Evolutionary conservation across 768 basidiomycete species (phyloP).

Genomic region (Suillus fuscotomentosus): DNA sequence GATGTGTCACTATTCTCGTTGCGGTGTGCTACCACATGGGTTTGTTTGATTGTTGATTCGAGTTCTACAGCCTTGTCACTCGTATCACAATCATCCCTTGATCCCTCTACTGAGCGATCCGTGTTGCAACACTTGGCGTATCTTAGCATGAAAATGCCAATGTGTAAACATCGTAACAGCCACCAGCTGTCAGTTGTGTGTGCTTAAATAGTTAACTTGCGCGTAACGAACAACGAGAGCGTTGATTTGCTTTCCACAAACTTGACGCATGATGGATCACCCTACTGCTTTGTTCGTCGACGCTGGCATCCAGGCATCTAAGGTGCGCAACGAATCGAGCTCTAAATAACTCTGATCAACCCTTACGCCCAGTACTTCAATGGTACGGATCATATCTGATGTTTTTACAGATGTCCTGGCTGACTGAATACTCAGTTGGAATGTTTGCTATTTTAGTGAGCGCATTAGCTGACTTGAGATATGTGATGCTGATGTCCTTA

Average conservation of each 20-base stretch:
- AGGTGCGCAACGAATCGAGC: not conserved
- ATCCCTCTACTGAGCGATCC: not conserved
- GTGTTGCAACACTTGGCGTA: not conserved
- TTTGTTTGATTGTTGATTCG: not conserved
- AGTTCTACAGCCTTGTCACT: not conserved
- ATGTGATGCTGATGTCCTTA: not conserved
- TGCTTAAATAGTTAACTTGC: not conserved
- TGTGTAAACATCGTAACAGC: not conserved
- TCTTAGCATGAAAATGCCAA: not conserved
- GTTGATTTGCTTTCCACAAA: not conserved
- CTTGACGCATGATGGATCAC: not conserved
- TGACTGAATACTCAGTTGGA: not conserved
- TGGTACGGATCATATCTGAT: not conserved
- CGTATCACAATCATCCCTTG: not conserved
- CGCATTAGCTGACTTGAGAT: not conserved
- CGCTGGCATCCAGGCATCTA: not conserved
- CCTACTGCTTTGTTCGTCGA: not conserved
- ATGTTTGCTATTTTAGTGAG: not conserved
- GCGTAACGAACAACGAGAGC: not conserved
- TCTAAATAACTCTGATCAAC: not conserved
- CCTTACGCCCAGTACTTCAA: not conserved
- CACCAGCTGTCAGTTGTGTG: not conserved
- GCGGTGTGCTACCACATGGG: not conserved
- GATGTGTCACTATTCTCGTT: too few species aligned
- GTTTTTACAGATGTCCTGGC: not conserved